These are phyloP conservation scores for Ilex asprella DNA, from an alignment of 257 asterid species.

Conservation along the genomic window DNA sequence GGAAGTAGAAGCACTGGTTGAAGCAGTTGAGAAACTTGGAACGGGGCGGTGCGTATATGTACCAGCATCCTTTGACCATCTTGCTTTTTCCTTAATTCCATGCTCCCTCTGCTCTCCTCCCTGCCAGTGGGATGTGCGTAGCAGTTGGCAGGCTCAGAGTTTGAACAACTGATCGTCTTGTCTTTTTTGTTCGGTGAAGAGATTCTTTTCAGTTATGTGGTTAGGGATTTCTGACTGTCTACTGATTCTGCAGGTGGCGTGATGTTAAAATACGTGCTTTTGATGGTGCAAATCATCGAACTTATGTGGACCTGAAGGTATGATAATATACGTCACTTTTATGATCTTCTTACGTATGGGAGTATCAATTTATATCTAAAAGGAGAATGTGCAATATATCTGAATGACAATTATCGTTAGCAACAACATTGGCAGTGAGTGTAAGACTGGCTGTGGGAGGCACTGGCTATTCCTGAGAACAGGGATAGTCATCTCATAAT, in stretches of 20 bases:
- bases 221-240: background rate
- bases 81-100: too few species aligned
- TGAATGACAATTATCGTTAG: background rate
- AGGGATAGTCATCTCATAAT: too few species aligned
- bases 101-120: background rate
- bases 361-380: too few species aligned
- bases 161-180: too few species aligned
- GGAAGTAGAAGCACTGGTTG: constrained; percentile 94
- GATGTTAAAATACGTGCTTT: constrained; percentile 88
- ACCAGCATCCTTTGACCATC: background rate
- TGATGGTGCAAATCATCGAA: constrained; percentile 86
- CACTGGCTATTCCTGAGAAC: too few species aligned
- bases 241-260: constrained; percentile 73
- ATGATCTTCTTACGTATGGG: too few species aligned
- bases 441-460: too few species aligned
- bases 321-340: constrained; percentile 1
- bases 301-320: constrained; percentile 94
- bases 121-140: too few species aligned
- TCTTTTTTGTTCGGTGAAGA: too few species aligned
- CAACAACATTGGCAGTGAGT: too few species aligned
- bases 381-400: background rate
- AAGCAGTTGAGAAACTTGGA: constrained; percentile 89
- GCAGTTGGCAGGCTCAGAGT: too few species aligned
- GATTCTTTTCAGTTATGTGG: background rate
- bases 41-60: constrained; percentile 65